Base-by-base conservation (phyloP, 495 filamentous ascomycete genomes). In the Podospora pseudocomata region DNA sequence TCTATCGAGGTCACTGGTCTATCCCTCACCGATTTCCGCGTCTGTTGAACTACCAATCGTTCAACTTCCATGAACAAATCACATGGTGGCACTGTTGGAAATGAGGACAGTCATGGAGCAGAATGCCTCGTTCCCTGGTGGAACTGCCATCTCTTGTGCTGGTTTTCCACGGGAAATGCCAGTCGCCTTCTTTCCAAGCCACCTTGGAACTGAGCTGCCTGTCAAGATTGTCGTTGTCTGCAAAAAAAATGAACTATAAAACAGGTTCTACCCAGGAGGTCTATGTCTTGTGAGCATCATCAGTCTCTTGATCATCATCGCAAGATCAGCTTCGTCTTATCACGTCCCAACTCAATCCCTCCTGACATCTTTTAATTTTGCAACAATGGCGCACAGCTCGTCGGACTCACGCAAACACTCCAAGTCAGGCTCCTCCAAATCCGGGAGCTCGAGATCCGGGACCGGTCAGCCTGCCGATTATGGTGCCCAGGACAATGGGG, bases 61-160 rank as follows among this genome's bases (percentile, higher is more conserved):
- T n/a, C 6, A 6, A 9, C n/a, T 58, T 58, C 5, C 55, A 58
- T 9, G 23, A 26, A 4, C 55, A 58, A 58, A 18, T 58, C 55
- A 3, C 55, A 19, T 58, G 55, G 55, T 58, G 15, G 55, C 55
- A 58, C 55, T 58, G 55, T 58, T 58, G 55, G 55, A 58, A 58
- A 58, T 23, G 55, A 58, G 55, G 55, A 58, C 55, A 20, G 18
- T 20, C 18, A 19, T 58, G 7, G 7, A 7, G 6, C 19, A 58
- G 55, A 58, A 26, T 58, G 55, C 55, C 55, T 58, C 11, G 55
- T 58, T 19, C 7, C 54, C 55, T 19, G n/a, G n/a, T 58, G 55
- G 55, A 20, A 58, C 23, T 58, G n/a, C 55, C 55, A 58, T 20
- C 23, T 58, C 55, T 58, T 26, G n/a, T 58, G 55, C 55, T 58